Evolutionary conservation across 2,329 filamentous ascomycete genomes (phyloP), one percentile per base, ranked within the genome.

Genomic region (Fusarium oligoseptatum): DNA sequence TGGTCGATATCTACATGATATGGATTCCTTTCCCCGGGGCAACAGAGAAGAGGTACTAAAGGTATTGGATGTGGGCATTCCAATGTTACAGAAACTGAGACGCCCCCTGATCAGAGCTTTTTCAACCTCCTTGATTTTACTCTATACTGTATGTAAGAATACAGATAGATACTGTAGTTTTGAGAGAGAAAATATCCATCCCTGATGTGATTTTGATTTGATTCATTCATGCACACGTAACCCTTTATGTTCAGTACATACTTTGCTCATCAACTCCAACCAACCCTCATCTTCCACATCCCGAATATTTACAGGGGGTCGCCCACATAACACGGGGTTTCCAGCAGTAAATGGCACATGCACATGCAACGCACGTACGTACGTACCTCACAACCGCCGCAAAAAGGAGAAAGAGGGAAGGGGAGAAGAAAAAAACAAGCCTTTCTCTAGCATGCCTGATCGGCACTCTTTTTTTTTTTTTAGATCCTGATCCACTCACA

Each of bases 141-240:
- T 22, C 22, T 29, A 11, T 52, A 32, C 48, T 32, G 48, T 52
- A 32, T 32, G 27, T 20, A 52, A 10, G 24, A 6, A 52, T 24
- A 24, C 43, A 43, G 39, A 43, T 24, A 43, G n/a, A 43, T 45
- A 45, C 41, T 48, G 43, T 48, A 50, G 15, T 48, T 24, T 4
- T 17, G 45, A 50, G 15, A 29, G 45, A 50, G 15, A 27, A 12
- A 34, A 34, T 34, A 34, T 34, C 29, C 17, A 48, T 24, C 20
- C 43, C 43, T 48, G 43, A 48, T 48, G 20, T 48, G 43, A 48
- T 50, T 29, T 27, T 48, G 43, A 48, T 50, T 29, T 27, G 24
- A 29, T 52, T 71, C 48, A 52, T 56, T 64, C 63, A 71, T 64
- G 60, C 22, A 60, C 27, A 71, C 52, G 39, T 39, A 73, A 55